Evolutionary conservation across 2,329 filamentous ascomycete species (phyloP), one percentile per base, ranked within the genome.

Genomic region (Calonectria pauciramosa): DNA sequence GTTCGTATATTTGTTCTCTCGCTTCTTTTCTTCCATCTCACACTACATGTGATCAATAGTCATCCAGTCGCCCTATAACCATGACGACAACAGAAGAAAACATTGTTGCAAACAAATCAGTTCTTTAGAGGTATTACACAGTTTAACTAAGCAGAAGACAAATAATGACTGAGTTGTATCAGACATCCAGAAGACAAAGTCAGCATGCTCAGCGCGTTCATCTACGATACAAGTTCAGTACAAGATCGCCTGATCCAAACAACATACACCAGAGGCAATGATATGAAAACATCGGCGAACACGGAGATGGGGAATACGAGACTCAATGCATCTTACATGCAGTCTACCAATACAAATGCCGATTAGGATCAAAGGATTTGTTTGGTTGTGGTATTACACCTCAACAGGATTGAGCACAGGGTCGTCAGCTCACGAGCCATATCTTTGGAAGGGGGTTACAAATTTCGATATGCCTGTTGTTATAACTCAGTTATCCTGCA

Each of bases 141-240:
- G 4, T 23, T 13, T 36, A 16, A 8, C 1, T 14, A 23, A 18
- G 6, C 4, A n/a, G 52, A 4, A 36, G 10, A 14, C 9, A 36
- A 59, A 36, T 34, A n/a, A 18, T 59, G 10, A 59, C 20, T 14
- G 9, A 3, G 5, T 3, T 36, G 5, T 14, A n/a, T 32, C 7
- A 59, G 52, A n/a, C 2, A 36, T 20, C 8, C 18, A n/a, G 20
- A 59, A 3, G 20, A 59, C 4, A 6, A 14, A 32, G 7, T 32
- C 30, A 36, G 5, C 14, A 36, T 59, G 52, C 30, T 59, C 36
- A 8, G 5, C 20, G 20, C 10, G 14, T 59, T 36, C 30, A 34
- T 59, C 13, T 36, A 59, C 6, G 30, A 59, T 36, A 59, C 52
- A 11, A 59, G 30, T 36, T 59, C 52, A 59, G 20, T 59, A 59